phyloP scores from a whole-genome alignment of 2,329 filamentous ascomycete species.

The Coniosporium tulheliwenetii region DNA sequence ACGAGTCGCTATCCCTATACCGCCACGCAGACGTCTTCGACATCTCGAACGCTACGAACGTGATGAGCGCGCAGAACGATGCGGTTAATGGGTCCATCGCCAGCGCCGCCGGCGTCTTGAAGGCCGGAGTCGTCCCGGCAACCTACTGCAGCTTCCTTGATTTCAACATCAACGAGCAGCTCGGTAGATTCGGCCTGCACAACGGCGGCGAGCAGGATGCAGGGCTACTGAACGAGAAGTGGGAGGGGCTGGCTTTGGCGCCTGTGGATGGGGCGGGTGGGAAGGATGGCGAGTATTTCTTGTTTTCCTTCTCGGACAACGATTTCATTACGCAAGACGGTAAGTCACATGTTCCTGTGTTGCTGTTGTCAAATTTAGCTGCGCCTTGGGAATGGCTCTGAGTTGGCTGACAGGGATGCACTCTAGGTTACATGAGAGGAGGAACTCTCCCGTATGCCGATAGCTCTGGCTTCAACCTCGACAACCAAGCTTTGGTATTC shows the following conservation, averaged over 20 bases:
- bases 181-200: constrained; percentile 49
- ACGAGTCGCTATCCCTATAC: constrained; percentile 37
- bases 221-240: constrained; percentile 56
- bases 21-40: constrained; percentile 56
- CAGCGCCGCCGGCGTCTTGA: constrained; percentile 35
- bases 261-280: constrained; percentile 33
- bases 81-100: constrained; percentile 24
- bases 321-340: constrained; percentile 60
- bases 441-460: too few relatives aligned
- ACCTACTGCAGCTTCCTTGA: constrained; percentile 52
- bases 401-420: too few relatives aligned
- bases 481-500: too few relatives aligned
- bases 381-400: too few relatives aligned
- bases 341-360: too few relatives aligned
- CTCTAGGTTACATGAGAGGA: too few relatives aligned
- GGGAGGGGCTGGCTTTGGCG: constrained; percentile 52
- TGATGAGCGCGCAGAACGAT: constrained; percentile 20
- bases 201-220: constrained; percentile 49
- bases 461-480: too few relatives aligned
- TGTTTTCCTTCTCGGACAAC: constrained; percentile 55
- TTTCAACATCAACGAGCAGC: constrained; percentile 49
- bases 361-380: too few relatives aligned
- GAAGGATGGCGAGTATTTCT: constrained; percentile 44
- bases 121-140: constrained; percentile 38
- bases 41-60: constrained; percentile 43